Evolutionary conservation across 495 filamentous ascomycete species (phyloP), one percentile per base, ranked within the genome.

Genomic region (Penicillium subrubescens): DNA sequence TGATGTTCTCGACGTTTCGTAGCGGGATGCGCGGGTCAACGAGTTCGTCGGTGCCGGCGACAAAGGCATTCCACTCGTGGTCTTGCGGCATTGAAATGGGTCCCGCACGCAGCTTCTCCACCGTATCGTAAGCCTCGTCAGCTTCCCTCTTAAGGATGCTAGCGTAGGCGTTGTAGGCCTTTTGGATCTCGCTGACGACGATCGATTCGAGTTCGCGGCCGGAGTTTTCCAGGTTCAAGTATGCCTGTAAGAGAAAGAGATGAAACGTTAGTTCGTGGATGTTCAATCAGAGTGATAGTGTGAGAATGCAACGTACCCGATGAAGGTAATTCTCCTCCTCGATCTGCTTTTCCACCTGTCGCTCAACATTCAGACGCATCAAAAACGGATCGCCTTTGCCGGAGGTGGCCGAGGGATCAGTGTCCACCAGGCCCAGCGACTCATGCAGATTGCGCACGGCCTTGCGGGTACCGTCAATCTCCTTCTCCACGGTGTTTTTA

Each of bases 241-340:
- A 97, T 19, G 95, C 95, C 93, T 97, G 63, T 23, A 23, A n/a
- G 5, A 34, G 27, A 19, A 10, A 31, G 3, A 54, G 51, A 8
- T 7, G 17, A 53, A 57, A 33, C 29, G 41, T 69, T 63, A 75
- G 64, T 80, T 51, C 6, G 35, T 56, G 2, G 2, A 8, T 19
- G 2, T 37, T 17, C 53, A 56, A 33, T 19, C 21, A 17, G 31
- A 35, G 29, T 15, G 21, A 17, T 0, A 8, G 1, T 19, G 80
- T 70, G 52, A 39, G 46, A 34, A n/a, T 46, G 46, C 19, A 8
- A 71, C 81, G 71, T 82, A 96, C 94, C 80, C 93, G 85, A 72
- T 98, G 95, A 44, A 98, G 72, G 69, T 98, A 98, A 69, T 97
- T 99, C 75, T 99, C 95, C 70, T 99, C 95, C 71, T 97, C 92